These are phyloP conservation scores for Jaltomata sinuosa DNA, from an alignment of 257 asterid species.

Conservation along the genomic window DNA sequence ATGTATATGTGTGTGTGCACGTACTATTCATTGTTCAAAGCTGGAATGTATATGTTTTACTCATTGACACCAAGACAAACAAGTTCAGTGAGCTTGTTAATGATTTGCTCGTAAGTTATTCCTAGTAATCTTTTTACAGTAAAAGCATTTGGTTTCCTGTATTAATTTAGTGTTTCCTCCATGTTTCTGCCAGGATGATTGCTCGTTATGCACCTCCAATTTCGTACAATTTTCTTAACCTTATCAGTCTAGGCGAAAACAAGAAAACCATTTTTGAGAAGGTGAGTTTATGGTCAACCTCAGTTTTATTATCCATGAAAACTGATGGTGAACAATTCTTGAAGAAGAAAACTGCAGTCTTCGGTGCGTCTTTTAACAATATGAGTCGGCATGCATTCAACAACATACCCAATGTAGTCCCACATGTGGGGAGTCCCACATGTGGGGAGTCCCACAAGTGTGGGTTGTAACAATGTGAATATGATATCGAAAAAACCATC, in stretches of 20 bases:
- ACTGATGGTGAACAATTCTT: neutral
- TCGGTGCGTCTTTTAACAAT: neutral
- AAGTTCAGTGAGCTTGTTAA: constrained; percentile 90
- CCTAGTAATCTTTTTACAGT: neutral
- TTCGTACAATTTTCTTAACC: constrained; percentile 96
- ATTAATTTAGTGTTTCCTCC: neutral
- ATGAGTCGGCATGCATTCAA: neutral
- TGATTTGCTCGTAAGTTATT: constrained; percentile 95
- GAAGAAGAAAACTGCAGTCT: neutral
- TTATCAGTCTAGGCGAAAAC: constrained; percentile 67
- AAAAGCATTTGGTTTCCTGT: neutral
- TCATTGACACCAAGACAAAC: constrained; percentile 90
- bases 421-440: too few species aligned
- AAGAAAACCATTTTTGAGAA: constrained; percentile 77
- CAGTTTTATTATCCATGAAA: neutral
- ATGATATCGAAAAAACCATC: neutral
- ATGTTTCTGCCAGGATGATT: constrained; percentile 63
- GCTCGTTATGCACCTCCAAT: constrained; percentile 99
- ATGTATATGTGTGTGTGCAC: constrained; percentile 98
- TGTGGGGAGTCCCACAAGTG: too few species aligned
- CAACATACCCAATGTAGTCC: too few species aligned
- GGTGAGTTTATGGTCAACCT: constrained; percentile 37
- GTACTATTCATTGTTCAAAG: constrained; percentile 85
- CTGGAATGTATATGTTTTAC: constrained; percentile 94
- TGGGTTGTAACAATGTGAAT: neutral